These are phyloP conservation scores for Lagenidium giganteum DNA, from an alignment of 352 stramenopile genomes.

Conservation along the genomic window DNA sequence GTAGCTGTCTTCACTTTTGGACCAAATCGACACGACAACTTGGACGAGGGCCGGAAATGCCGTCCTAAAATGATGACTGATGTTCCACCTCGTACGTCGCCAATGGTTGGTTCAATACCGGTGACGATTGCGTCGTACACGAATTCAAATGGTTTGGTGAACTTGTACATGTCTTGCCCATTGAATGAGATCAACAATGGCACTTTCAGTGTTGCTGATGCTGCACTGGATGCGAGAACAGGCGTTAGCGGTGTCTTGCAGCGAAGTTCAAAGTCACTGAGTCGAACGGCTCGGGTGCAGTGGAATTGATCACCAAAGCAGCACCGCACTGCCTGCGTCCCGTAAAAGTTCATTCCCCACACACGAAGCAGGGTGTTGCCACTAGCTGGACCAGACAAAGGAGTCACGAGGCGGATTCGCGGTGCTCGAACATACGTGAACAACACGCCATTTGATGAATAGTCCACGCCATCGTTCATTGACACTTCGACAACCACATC, in stretches of 20 bases:
- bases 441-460: slow-evolving; percentile 41
- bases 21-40: slow-evolving; percentile 46
- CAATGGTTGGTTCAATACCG: slow-evolving; percentile 26
- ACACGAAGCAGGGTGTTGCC: slow-evolving; percentile 48
- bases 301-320: slow-evolving; percentile 39
- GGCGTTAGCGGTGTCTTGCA: slow-evolving; percentile 20
- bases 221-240: no score
- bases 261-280: slow-evolving; percentile 19
- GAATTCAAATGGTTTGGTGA: slow-evolving; percentile 45
- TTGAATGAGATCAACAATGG: slow-evolving; percentile 52
- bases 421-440: slow-evolving; percentile 53
- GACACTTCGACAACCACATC: slow-evolving; percentile 58
- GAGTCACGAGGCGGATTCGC: slow-evolving; percentile 32
- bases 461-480: slow-evolving; percentile 86
- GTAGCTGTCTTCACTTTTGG: slow-evolving; percentile 22
- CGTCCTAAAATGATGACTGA: slow-evolving; percentile 36
- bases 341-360: slow-evolving; percentile 35
- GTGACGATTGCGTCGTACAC: slow-evolving; percentile 24
- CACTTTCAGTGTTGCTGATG: no score
- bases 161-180: slow-evolving; percentile 39
- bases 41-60: slow-evolving; percentile 34
- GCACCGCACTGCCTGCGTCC: slow-evolving; percentile 34
- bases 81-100: slow-evolving; percentile 37
- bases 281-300: slow-evolving; percentile 22
- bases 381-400: slow-evolving; percentile 27